Evolutionary conservation across 306 rosid genomes (phyloP).

Genomic region (Calophaca sinica): DNA sequence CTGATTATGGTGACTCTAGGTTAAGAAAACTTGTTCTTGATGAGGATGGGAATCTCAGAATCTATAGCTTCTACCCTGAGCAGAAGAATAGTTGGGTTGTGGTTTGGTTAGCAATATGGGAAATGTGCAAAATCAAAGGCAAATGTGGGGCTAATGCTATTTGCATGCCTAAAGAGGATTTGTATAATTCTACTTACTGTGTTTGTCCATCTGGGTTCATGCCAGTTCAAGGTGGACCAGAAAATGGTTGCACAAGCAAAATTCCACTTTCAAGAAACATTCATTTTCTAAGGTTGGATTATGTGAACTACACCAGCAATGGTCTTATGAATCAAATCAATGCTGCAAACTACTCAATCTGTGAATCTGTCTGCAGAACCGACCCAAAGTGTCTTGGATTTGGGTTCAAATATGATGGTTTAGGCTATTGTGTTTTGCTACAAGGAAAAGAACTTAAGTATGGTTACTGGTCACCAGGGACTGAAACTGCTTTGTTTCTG

Average conservation of each 20-base stretch:
- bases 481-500: constrained; percentile 62
- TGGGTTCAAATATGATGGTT: constrained; percentile 69
- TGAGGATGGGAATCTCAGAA: constrained; percentile 73
- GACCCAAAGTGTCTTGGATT: constrained; percentile 59
- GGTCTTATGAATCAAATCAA: not conserved
- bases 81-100: constrained; percentile 48
- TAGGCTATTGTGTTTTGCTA: constrained; percentile 53
- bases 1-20: constrained; percentile 59
- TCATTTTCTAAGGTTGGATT: constrained; percentile 69
- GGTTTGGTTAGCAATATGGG: constrained; percentile 68
- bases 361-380: constrained; percentile 56
- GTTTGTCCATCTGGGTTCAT: constrained; percentile 75
- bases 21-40: constrained; percentile 62
- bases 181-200: constrained; percentile 49
- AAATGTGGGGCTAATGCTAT: constrained; percentile 71
- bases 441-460: constrained; percentile 41
- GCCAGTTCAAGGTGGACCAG: constrained; percentile 15
- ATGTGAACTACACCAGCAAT: constrained; percentile 63
- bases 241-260: constrained; percentile 61
- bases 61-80: constrained; percentile 61
- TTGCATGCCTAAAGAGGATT: constrained; percentile 58
- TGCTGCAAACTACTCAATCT: constrained; percentile 51
- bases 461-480: constrained; percentile 88
- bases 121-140: constrained; percentile 59
- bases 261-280: constrained; percentile 29